Evolutionary conservation across 257 asterid species (phyloP), one percentile per base, ranked within the genome.

Genomic region (Ocimum tenuiflorum): DNA sequence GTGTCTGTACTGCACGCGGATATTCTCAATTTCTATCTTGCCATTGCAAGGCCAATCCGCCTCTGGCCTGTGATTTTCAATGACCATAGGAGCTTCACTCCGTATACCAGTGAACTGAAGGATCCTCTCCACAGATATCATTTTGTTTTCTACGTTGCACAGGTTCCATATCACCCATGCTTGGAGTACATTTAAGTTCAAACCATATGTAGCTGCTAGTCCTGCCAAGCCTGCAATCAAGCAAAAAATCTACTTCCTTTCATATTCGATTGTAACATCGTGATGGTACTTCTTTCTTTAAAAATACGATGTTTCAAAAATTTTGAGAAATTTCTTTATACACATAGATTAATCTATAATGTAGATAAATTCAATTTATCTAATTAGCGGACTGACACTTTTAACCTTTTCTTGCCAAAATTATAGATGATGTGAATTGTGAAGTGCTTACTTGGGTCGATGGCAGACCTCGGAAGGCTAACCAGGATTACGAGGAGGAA

Each of bases 111-210:
- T 82, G 75, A 85, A 90, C 71, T 85, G 91, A 62, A 90, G 86
- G 65, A 90, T 84, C 71, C 95, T 82, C 63, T 87, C 95, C 8
- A 90, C 92, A 0, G 90, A 83, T 19, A 90, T 90, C 95, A 88
- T 87, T 67, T 90, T 90, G 80, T 90, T 90, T 41, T 88, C 92
- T 0, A 90, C 97, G 36, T 88, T 87, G 80, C 97, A 89, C 10
- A 90, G 81, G 81, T 90, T 87, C 95, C 94, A 85, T 79, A 90
- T 84, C 29, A 90, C 88, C 96, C 97, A 90, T 62, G 96, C 90
- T 73, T 87, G 95, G 60, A 87, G 88, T 18, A 86, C 95, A 59
- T 81, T 87, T 15, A 90, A 72, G 75, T 82, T 90, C 76, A 90
- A 76, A 18, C 95, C 96, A 13, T 90, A 90, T 0, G 96, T 83